Base-by-base conservation (phyloP, 192 early-diverging fungal species). In the Linnemannia exigua region DNA sequence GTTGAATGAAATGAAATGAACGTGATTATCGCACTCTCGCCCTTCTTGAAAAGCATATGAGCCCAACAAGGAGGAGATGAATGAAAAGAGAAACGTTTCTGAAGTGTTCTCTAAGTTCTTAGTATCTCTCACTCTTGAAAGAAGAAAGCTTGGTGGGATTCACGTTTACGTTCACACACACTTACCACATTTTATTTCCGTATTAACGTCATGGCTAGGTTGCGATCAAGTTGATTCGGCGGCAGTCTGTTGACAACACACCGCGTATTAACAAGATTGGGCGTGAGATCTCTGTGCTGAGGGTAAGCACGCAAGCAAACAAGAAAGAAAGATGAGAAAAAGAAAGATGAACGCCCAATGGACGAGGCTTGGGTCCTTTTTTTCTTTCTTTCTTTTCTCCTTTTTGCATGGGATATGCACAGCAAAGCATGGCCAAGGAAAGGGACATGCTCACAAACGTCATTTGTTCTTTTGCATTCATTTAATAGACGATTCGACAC, bases 221-320 rank as follows among this genome's bases (percentile, higher is more conserved):
- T 28, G 97, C 98, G 22, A 96, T 99, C 73, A 99, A 99, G 88
- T 90, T 99, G 16, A 98, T 99, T 81, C 95, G 96, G 84, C 97
- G 97, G 83, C 96, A 98, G 75, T 93, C 92, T 72, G 94, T 99
- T 41, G 95, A 96, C 82, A 94, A 92, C 47, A 93, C 93, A 25
- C 94, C 92, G 80, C 92, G 97, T 77, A 90, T 96, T 78, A 93
- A 94, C 72, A 99, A 99, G 80, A 94, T 99, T 44, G 95, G 97
- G 89, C 91, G 98, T 54, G 98, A 99, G 89, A 99, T 99, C 77
- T 93, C 95, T 48, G 96, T 98, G 15, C 90, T 99, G 77, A 92
- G 96, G 93, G 96, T 97, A 94, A 83, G 88, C 54, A 17, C 3
- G 41, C 41, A 44, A 44, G 41, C 41, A 54, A 16, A 15, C 7